These are phyloP conservation scores for Cyamopsis tetragonoloba DNA, from an alignment of 306 rosid genomes.

Conservation along the genomic window DNA sequence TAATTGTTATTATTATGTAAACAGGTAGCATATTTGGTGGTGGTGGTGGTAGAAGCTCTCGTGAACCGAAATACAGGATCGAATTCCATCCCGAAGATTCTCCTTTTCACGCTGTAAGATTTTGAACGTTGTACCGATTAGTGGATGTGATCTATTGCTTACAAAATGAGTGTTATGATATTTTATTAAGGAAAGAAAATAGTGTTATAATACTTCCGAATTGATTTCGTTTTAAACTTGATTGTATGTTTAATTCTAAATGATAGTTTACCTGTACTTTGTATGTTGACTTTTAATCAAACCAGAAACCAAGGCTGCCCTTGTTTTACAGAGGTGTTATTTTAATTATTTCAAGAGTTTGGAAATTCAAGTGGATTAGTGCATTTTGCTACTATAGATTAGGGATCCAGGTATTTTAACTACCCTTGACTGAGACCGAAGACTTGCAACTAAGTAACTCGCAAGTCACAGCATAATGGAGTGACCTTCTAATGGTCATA, in stretches of 20 bases:
- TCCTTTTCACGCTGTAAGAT: constrained; percentile 75
- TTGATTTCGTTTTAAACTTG: not conserved
- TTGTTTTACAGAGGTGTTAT: not conserved
- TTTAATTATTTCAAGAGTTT: not conserved
- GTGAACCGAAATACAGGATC: constrained; percentile 82
- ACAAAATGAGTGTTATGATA: not conserved
- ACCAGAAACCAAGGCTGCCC: not conserved
- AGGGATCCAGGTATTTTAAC: not conserved
- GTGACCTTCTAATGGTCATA: not conserved
- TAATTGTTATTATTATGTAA: not conserved
- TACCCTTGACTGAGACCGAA: not conserved
- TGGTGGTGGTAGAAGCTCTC: constrained; percentile 46
- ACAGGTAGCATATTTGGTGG: constrained; percentile 60
- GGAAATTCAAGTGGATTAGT: not conserved
- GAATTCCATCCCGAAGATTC: constrained; percentile 80
- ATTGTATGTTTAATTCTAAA: not conserved
- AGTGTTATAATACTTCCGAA: not conserved
- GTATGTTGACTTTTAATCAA: not conserved
- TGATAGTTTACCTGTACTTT: not conserved
- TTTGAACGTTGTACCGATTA: not conserved
- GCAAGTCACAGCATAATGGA: not conserved
- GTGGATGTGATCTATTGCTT: not conserved
- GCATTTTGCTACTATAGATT: not conserved
- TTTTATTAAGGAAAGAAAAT: not conserved
- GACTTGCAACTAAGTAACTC: not conserved